Percentiles rank a stretch among this genome's conserved stretches.
phyloP scores from a whole-genome alignment of 2,329 filamentous ascomycete species.

The Sordariomycetes sp. region DNA sequence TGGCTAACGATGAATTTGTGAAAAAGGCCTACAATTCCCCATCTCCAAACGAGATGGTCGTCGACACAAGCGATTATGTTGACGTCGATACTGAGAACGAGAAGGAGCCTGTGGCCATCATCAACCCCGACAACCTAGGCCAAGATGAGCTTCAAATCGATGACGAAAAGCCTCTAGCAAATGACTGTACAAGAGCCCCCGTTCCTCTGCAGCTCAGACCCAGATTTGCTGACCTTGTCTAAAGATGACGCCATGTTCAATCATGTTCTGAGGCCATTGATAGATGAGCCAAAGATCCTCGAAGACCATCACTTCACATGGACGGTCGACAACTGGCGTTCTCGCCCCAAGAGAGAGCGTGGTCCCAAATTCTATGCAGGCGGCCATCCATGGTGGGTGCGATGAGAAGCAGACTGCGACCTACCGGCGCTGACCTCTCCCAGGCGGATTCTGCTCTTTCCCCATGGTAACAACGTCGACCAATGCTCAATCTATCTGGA shows the following conservation, averaged over 20 bases:
- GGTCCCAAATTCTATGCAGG: conserved; percentile 82
- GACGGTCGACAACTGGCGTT: conserved; percentile 79
- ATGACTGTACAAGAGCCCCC: no score
- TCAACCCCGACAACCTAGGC: conserved; percentile 44
- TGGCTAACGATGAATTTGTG: conserved; percentile 14
- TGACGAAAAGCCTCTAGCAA: no score
- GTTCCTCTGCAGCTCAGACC: no score
- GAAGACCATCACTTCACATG: conserved; percentile 73
- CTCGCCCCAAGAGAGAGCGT: conserved; percentile 69
- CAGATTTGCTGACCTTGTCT: neutral
- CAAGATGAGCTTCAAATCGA: no score
- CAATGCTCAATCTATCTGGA: conserved; percentile 93
- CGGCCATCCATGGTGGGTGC: conserved; percentile 68
- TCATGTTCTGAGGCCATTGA: conserved; percentile 61
- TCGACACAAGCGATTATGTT: conserved; percentile 46
- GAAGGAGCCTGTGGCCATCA: conserved; percentile 43
- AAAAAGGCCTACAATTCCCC: conserved; percentile 42
- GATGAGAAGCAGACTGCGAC: conserved; percentile 5
- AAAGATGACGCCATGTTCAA: conserved; percentile 79
- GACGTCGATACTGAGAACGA: conserved; percentile 38
- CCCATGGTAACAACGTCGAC: conserved; percentile 89
- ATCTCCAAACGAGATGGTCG: conserved; percentile 47
- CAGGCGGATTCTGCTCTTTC: conserved; percentile 92
- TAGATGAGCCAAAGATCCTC: conserved; percentile 70
- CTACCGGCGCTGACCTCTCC: no score